A percentile compares a stretch with the other conserved stretches of the same genome.
These are phyloP conservation scores for Trametes cubensis DNA, from an alignment of 768 basidiomycete genomes.

Conservation along the genomic window DNA sequence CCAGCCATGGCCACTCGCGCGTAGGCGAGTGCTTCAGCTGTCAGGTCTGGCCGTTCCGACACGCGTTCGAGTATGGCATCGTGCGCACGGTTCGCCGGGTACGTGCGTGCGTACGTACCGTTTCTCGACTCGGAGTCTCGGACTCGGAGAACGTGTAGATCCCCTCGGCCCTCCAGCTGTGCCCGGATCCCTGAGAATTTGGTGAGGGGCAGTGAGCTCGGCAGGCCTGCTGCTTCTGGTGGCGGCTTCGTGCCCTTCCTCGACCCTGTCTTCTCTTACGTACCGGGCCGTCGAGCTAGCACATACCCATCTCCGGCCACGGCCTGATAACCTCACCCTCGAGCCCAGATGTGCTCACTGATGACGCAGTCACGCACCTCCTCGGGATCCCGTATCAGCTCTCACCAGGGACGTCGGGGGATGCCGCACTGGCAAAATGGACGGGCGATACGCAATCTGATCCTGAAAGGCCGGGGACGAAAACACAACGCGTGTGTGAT, in stretches of 20 bases:
- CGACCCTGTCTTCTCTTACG: slow-evolving; percentile 10
- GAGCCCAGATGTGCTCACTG: neutral
- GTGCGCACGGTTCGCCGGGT: too few relatives aligned
- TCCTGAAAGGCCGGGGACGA: neutral
- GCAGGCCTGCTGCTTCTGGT: neutral
- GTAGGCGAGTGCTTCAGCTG: too few relatives aligned
- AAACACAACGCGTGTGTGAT: neutral
- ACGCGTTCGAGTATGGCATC: too few relatives aligned
- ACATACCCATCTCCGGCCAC: neutral
- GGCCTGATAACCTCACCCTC: slow-evolving; percentile 2
- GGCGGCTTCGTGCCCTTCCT: neutral
- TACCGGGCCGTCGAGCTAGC: slow-evolving; percentile 4
- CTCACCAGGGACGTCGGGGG: neutral
- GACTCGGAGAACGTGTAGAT: neutral
- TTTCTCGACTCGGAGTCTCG: neutral
- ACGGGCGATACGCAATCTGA: neutral
- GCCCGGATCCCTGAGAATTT: neutral
- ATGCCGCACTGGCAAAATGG: too few relatives aligned
- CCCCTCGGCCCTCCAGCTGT: neutral
- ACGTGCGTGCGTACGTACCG: too few relatives aligned
- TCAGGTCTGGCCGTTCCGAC: too few relatives aligned
- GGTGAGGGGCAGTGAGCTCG: neutral
- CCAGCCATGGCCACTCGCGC: too few relatives aligned
- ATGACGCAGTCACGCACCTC: neutral
- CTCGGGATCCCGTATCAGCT: neutral